Percentiles rank a stretch among this genome's conserved stretches.
These are phyloP conservation scores for Spencermartinsiella europaea DNA, from an alignment of 805 yeast genomes.

Conservation along the genomic window DNA sequence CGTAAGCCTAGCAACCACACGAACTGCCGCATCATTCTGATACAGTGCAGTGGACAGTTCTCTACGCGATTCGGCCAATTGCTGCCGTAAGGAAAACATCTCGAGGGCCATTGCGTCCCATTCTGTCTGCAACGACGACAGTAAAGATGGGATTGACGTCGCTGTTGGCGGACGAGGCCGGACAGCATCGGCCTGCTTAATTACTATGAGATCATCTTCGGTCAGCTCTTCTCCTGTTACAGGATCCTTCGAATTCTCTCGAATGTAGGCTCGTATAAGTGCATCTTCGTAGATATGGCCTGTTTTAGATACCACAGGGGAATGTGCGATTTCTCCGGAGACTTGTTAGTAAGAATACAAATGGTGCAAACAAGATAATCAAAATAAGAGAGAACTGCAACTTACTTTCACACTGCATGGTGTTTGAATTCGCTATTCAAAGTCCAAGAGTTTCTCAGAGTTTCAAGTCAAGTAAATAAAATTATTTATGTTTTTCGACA, in stretches of 20 bases:
- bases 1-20: constrained; percentile 74
- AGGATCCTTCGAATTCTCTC: constrained; percentile 71
- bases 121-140: constrained; percentile 75
- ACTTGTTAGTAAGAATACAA: constrained; percentile 28
- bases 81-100: constrained; percentile 68
- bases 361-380: neutral
- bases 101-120: constrained; percentile 88
- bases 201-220: constrained; percentile 51
- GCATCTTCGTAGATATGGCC: constrained; percentile 56
- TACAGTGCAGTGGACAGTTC: constrained; percentile 75
- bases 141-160: constrained; percentile 72
- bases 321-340: constrained; percentile 65
- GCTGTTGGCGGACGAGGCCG: constrained; percentile 41
- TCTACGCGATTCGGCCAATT: constrained; percentile 57
- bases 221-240: constrained; percentile 57
- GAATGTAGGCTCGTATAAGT: constrained; percentile 56
- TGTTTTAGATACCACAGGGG: constrained; percentile 58
- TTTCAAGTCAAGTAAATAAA: no score
- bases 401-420: constrained; percentile 31
- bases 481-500: no score
- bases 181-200: constrained; percentile 33
- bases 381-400: constrained; percentile 6
- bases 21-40: constrained; percentile 83
- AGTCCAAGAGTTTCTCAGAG: no score
- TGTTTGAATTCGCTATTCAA: constrained; percentile 2